Base-by-base conservation (phyloP, 371 early-diverging fungal genomes). In the Mortierella sp. region DNA sequence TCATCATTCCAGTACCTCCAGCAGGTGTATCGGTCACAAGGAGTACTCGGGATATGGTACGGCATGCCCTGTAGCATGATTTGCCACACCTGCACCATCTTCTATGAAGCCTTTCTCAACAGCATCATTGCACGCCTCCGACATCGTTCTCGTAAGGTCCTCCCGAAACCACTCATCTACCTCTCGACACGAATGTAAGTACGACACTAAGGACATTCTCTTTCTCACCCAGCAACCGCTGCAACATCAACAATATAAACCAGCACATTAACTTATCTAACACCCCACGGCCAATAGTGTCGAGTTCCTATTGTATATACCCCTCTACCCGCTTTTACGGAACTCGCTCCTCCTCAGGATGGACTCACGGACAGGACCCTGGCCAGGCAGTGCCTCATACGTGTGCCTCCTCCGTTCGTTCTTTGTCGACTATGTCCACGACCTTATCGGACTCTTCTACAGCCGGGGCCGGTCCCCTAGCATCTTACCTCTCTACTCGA, bases 61-160 rank as follows among this genome's bases (percentile, higher is more conserved):
- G 93, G 93, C 0, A 90, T 93, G 81, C 92, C 92, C 0, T 81
- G 91, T 29, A 91, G 93, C 8, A 78, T 93, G 65, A 82, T 92
- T 5, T 90, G 91, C 44, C 93, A 93, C 77, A 90, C 90, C 3
- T 73, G 91, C 72, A 90, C 90, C 68, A 89, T 90, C 24, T 81
- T 85, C n/a, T 93, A 91, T 71, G 93, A 93, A 51, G 89, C 90
- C 0, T 71, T 88, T 4, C 77, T 92, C 21, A 85, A 87, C 60
- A 88, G 84, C n/a, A 73, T 90, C 48, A 79, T 88, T 27, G 84
- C 83, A 72, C 80, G 79, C 48, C 82, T 44, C 16, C 58, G 72
- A 29, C 82, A 70, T 32, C 82, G 58, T 32, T 76, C 72, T 3
- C 83, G 75, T 2, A 78, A 75, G n/a, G 68, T 83, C 21, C 71